Conservation (phyloP, 495 filamentous ascomycete species). For the Xylaria bambusicola region DNA sequence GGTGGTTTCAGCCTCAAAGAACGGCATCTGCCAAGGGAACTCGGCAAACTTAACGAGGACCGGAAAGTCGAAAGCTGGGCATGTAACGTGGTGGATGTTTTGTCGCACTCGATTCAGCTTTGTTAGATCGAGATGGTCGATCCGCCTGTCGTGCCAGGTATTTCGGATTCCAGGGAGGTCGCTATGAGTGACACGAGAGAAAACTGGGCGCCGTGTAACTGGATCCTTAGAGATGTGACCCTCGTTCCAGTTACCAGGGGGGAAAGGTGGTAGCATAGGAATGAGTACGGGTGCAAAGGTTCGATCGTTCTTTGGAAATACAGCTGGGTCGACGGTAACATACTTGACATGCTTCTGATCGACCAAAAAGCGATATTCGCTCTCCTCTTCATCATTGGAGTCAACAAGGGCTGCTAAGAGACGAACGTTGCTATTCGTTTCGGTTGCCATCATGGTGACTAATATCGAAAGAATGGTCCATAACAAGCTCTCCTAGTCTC, state of each 20-base stretch:
- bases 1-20: constrained; percentile 43
- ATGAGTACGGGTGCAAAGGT: constrained; percentile 25
- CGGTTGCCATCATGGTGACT: background rate
- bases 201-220: constrained; percentile 12
- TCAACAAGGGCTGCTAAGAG: background rate
- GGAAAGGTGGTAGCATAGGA: constrained; percentile 24
- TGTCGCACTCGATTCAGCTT: constrained; percentile 7
- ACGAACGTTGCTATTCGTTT: background rate
- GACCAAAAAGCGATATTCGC: constrained; percentile 28
- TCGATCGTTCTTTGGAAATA: constrained; percentile 16
- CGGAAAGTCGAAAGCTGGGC: constrained; percentile 27
- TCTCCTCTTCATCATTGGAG: constrained; percentile 31
- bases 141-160: constrained; percentile 23
- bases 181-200: constrained; percentile 10
- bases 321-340: constrained; percentile 19
- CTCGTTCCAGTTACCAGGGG: constrained; percentile 30
- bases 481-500: background rate
- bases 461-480: background rate
- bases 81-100: constrained; percentile 21
- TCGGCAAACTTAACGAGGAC: constrained; percentile 46
- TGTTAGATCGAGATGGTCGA: constrained; percentile 28
- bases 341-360: constrained; percentile 28
- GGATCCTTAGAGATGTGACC: constrained; percentile 24
- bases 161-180: constrained; percentile 21
- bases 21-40: constrained; percentile 44